Evolutionary conservation across 345 rosid species (phyloP).

Genomic region (Rhodomyrtus tomentosa): DNA sequence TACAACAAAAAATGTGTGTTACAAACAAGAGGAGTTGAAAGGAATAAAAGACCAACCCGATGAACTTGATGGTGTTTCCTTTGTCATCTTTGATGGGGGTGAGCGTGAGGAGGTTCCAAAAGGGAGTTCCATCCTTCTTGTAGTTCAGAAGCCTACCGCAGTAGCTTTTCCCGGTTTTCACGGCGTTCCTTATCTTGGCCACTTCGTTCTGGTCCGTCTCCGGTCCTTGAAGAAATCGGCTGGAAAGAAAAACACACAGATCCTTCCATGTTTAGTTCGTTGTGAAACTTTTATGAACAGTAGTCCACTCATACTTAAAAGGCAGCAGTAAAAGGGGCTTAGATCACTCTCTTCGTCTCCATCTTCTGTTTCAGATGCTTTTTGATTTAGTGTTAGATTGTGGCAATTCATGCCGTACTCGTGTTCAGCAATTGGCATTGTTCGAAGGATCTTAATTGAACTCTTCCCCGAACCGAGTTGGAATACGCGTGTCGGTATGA

Average conservation of each 20-base stretch:
- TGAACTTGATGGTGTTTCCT: constrained; percentile 80
- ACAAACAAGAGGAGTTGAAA: not conserved
- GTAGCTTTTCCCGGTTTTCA: constrained; percentile 61
- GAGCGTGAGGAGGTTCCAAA: constrained; percentile 96
- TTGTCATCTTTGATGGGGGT: constrained; percentile 79
- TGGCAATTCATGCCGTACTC: not conserved
- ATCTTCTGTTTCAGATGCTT: not conserved
- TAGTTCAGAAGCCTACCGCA: constrained; percentile 91
- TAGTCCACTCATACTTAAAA: not conserved
- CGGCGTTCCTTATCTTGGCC: constrained; percentile 63
- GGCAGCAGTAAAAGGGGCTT: not conserved
- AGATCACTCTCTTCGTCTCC: not conserved
- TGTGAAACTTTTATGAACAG: not conserved
- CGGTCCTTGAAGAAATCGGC: constrained; percentile 94
- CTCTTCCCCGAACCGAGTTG: too few relatives aligned
- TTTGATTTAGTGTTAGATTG: not conserved
- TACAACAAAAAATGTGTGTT: not conserved
- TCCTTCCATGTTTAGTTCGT: not conserved
- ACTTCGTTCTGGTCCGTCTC: constrained; percentile 76
- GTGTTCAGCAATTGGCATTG: not conserved
- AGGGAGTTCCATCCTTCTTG: constrained; percentile 85
- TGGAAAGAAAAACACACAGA: constrained; percentile 11
- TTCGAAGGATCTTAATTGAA: not conserved
- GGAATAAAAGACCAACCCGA: constrained; percentile 38
- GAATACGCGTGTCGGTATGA: not conserved